Evolutionary conservation across 441 rosid genomes (phyloP), one percentile per base, ranked within the genome.

Genomic region (Eutrema salsugineum): DNA sequence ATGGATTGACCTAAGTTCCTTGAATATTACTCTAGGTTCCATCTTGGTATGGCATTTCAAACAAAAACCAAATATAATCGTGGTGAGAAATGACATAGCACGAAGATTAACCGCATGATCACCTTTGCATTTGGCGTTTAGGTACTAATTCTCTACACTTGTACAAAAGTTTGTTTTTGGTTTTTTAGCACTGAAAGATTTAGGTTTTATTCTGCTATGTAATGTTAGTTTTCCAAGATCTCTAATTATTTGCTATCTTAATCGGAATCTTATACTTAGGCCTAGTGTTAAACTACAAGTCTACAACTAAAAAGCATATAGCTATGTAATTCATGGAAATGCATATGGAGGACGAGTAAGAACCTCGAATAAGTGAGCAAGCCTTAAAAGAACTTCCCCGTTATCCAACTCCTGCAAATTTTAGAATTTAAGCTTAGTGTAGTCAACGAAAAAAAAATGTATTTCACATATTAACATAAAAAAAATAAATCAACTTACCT

Each of bases 331-430:
- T 19, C 5, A 22, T 62, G 40, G 15, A n/a, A 68, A 62, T 32
- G 10, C 44, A 44, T 19, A 66, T 54, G 51, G 16, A 77, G 60
- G 15, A 61, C 7, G 44, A 77, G 68, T 22, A 70, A 12, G 30
- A 63, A 88, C 94, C 87, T 87, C 90, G 19, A 80, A 88, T 64
- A 88, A 80, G 78, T 88, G 94, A 68, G 94, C 91, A 82, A 88
- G 78, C 66, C 94, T 83, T 54, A 88, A 47, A 36, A 88, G 89
- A 54, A 87, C 87, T 77, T 75, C 77, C 36, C 87, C 87, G 39
- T 80, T 78, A 77, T 84, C 87, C 68, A 85, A 81, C 71, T 87
- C 88, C 94, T 88, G 83, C 36, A 75, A 49, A 44, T 20, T 46
- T 71, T 30, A 56, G 44, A 30, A 43, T 50, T 50, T 43, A 56